Evolutionary conservation across 345 rosid genomes (phyloP).

Genomic region (Acer yangbiense): DNA sequence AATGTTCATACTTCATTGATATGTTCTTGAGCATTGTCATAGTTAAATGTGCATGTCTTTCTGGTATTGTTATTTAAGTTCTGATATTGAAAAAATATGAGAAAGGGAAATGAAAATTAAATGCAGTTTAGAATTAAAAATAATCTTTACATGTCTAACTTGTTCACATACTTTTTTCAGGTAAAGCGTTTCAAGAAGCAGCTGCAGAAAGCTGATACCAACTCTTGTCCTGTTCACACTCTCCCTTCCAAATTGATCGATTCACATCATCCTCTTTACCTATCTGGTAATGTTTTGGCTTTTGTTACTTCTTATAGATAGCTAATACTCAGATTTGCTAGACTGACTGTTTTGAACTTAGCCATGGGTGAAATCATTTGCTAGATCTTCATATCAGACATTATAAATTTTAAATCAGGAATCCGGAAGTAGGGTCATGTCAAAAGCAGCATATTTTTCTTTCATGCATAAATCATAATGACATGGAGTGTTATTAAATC

Average conservation of each 20-base stretch:
- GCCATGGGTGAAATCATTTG: background rate
- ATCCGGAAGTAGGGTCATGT: background rate
- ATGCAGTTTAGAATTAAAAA: background rate
- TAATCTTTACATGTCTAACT: background rate
- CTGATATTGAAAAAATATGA: background rate
- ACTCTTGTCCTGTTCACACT: constrained; percentile 57
- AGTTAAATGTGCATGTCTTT: background rate
- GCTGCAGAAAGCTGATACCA: constrained; percentile 67
- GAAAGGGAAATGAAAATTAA: background rate
- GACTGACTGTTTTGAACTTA: background rate
- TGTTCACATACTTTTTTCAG: constrained; percentile 45
- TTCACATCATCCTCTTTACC: constrained; percentile 45
- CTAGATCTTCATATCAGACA: background rate
- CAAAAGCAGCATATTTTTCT: background rate
- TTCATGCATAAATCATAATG: background rate
- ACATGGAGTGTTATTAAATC: too few relatives aligned
- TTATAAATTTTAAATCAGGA: background rate
- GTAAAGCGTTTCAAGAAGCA: constrained; percentile 74
- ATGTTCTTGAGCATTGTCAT: background rate
- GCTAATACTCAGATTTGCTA: background rate
- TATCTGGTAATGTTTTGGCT: constrained; percentile 59
- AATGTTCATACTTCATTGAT: background rate
- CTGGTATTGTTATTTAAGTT: background rate
- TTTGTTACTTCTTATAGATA: background rate
- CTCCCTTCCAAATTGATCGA: constrained; percentile 54